phyloP scores from a whole-genome alignment of 192 early-diverging fungal genomes.

The Coemansia sp. region DNA sequence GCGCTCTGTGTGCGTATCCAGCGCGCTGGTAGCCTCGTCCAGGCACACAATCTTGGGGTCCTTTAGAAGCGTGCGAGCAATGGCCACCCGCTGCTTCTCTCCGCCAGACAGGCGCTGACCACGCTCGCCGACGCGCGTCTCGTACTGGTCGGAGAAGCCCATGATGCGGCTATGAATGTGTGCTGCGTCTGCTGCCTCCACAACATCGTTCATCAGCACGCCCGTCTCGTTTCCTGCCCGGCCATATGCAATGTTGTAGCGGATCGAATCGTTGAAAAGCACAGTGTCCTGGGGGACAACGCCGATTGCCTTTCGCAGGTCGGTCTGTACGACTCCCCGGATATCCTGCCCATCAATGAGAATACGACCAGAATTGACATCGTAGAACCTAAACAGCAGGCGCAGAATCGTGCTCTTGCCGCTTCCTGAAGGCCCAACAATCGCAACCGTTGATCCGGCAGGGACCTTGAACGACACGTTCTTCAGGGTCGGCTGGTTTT shows the following conservation, averaged over 20 bases:
- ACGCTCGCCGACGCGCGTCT: conserved; percentile 86
- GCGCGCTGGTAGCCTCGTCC: conserved; percentile 92
- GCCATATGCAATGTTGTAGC: conserved; percentile 94
- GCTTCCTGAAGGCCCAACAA: conserved; percentile 58
- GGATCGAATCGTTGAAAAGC: conserved; percentile 93
- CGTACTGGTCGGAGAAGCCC: conserved; percentile 75
- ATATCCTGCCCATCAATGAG: conserved; percentile 82
- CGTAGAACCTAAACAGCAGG: conserved; percentile 90
- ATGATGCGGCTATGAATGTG: conserved; percentile 76
- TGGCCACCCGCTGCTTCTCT: conserved; percentile 90
- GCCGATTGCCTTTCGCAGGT: conserved; percentile 75
- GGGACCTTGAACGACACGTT: conserved; percentile 54
- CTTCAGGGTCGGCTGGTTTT: conserved; percentile 50
- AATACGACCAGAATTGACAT: conserved; percentile 77
- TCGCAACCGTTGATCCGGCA: conserved; percentile 44
- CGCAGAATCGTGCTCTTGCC: conserved; percentile 78
- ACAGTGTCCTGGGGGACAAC: conserved; percentile 97
- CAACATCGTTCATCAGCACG: conserved; percentile 69
- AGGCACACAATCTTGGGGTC: conserved; percentile 82
- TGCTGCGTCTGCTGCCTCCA: conserved; percentile 71
- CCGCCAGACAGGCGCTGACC: conserved; percentile 88
- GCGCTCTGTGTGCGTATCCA: conserved; percentile 84
- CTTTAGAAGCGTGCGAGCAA: conserved; percentile 94
- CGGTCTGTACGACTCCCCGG: conserved; percentile 59
- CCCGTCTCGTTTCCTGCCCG: conserved; percentile 39